Evolutionary conservation across 2,329 filamentous ascomycete species (phyloP), one percentile per base, ranked within the genome.

Genomic region (Talaromyces sp.): DNA sequence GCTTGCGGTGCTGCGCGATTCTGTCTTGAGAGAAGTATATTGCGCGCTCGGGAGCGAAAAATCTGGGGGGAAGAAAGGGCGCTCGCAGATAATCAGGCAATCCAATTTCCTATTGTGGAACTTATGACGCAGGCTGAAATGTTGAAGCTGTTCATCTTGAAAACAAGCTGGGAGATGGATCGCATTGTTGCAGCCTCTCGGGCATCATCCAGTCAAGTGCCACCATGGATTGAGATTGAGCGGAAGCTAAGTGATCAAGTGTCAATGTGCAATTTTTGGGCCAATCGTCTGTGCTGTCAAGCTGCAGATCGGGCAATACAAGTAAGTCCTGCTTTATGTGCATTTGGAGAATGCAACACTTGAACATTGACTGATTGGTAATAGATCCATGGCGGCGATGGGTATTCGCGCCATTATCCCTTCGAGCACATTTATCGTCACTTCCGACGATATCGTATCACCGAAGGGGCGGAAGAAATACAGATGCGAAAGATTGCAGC

Each of bases 341-440:
- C 4, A n/a, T 8, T 20, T 40, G 14, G 36, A 22, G 11, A 20
- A 17, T n/a, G 9, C n/a, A 29, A 13, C n/a, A n/a, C n/a, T n/a
- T n/a, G n/a, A n/a, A n/a, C n/a, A n/a, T n/a, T n/a, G n/a, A 32
- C 40, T 48, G 36, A 49, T 16, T 4, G 10, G 22, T 27, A 42
- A 17, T 49, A 65, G 65, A 65, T 85, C 10, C 79, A 83, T 62
- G 84, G 84, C 6, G 82, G 82, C 0, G 80, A 82, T 62, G 82
- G 83, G 1, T 86, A 86, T 63, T 81, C 77, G 36, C 71, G 82
- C 33, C 80, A 84, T 54, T 77, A 78, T 56, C 82, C 82, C 1
- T 86, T 87, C 61, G 83, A 86, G 69, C 83, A 86, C 59, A 86
- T 86, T 45, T 86, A 84, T 80, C 75, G 84, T 46, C 83, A 86